Conservation (phyloP, 345 rosid genomes). For the Salix koriyanagi region DNA sequence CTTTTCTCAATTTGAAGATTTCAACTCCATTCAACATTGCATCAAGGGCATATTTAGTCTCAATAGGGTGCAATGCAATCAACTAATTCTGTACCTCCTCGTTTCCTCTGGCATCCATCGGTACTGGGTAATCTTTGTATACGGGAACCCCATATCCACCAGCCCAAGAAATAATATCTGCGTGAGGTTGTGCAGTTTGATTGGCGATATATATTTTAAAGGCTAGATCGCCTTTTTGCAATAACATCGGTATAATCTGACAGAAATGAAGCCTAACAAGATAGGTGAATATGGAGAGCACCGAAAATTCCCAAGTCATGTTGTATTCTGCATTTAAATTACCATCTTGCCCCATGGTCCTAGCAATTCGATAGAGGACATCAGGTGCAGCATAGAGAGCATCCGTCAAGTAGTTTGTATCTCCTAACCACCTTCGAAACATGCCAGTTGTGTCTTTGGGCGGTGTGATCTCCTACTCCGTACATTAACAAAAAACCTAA, state of each 20-base stretch:
- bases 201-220: conserved; percentile 8
- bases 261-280: conserved; percentile 1
- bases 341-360: not conserved
- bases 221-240: not conserved
- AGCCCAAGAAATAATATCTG: conserved; percentile 1
- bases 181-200: not conserved
- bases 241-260: not conserved
- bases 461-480: not conserved
- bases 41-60: not conserved
- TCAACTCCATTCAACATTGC: conserved; percentile 10
- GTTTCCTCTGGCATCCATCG: no score
- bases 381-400: conserved; percentile 8
- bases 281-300: conserved; percentile 6
- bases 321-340: not conserved
- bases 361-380: not conserved
- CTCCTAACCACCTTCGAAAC: conserved; percentile 28
- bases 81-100: no score
- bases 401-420: not conserved
- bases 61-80: not conserved
- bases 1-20: no score
- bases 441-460: conserved; percentile 11
- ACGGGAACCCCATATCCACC: conserved; percentile 5
- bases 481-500: conserved; percentile 1
- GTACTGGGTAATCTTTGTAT: no score
- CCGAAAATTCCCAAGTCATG: conserved; percentile 10